These are phyloP conservation scores for Moringa oleifera DNA, from an alignment of 345 rosid genomes.

Conservation along the genomic window DNA sequence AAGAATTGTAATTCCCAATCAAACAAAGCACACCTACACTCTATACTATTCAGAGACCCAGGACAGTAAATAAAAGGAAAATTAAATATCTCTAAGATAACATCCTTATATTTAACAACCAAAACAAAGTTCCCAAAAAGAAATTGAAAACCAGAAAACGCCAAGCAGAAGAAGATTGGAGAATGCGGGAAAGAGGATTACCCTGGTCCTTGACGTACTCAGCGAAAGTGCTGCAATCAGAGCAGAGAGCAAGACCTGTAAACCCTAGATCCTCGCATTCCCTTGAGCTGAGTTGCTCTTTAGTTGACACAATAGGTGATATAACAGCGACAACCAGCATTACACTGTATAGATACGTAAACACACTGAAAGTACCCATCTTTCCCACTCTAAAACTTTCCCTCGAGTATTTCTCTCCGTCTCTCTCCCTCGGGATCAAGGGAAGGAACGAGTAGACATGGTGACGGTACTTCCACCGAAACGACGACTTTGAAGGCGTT, in stretches of 20 bases:
- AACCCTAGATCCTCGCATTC: constrained; percentile 92
- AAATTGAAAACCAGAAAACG: background rate
- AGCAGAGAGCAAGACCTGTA: constrained; percentile 92
- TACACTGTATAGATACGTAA: background rate
- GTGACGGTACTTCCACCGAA: too few species aligned
- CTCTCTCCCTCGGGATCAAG: background rate
- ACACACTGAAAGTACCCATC: constrained; percentile 13
- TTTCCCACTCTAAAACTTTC: background rate
- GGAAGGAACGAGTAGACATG: too few species aligned
- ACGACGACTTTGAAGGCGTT: too few species aligned
- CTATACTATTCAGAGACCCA: background rate
- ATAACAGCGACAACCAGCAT: background rate
- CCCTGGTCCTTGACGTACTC: constrained; percentile 95
- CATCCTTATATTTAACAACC: background rate
- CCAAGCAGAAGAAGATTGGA: background rate
- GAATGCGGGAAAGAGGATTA: constrained; percentile 14
- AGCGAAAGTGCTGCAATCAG: constrained; percentile 78
- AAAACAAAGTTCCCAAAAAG: background rate
- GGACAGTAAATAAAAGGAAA: background rate
- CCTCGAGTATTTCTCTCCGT: background rate
- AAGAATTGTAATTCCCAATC: background rate
- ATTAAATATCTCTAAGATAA: too few species aligned
- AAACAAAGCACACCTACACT: background rate
- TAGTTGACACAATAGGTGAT: constrained; percentile 25
- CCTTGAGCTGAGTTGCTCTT: constrained; percentile 60